Conservation (phyloP, 768 basidiomycete species). For the Termitomyces heimii region DNA sequence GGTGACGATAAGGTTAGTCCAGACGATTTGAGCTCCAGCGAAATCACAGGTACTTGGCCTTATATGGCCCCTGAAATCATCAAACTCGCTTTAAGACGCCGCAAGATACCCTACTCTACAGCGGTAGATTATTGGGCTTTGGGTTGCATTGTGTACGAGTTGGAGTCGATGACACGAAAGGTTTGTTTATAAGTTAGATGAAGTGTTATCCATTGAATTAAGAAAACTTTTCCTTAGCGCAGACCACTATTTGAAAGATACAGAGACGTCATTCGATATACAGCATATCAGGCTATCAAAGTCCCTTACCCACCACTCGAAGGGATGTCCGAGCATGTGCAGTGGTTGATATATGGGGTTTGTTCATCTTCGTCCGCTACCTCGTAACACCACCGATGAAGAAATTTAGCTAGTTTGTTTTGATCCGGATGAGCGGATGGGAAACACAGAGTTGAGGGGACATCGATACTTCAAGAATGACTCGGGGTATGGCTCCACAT, state of each 20-base stretch:
- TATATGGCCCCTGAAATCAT: slow-evolving; percentile 2
- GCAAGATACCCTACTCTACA: neutral
- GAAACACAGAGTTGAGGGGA: neutral
- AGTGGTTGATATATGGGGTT: neutral
- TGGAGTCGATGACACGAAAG: neutral
- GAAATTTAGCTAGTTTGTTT: neutral
- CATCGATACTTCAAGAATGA: neutral
- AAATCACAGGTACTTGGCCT: slow-evolving; percentile 2
- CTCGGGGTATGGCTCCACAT: neutral
- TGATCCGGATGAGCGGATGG: neutral
- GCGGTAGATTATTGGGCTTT: slow-evolving; percentile 2
- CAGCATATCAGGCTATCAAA: neutral
- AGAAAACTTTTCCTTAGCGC: neutral
- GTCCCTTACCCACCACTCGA: neutral
- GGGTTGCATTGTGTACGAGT: slow-evolving; percentile 2
- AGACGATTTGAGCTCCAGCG: neutral
- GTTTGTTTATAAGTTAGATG: neutral
- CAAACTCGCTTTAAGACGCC: neutral
- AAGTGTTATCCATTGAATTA: neutral
- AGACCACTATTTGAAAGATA: neutral
- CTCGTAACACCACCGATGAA: neutral
- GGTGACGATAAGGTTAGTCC: neutral
- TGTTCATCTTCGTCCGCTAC: neutral
- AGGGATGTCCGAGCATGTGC: neutral
- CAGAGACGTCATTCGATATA: neutral